phyloP scores from a whole-genome alignment of 305 asterid genomes.

The Fraxinus albicans region DNA sequence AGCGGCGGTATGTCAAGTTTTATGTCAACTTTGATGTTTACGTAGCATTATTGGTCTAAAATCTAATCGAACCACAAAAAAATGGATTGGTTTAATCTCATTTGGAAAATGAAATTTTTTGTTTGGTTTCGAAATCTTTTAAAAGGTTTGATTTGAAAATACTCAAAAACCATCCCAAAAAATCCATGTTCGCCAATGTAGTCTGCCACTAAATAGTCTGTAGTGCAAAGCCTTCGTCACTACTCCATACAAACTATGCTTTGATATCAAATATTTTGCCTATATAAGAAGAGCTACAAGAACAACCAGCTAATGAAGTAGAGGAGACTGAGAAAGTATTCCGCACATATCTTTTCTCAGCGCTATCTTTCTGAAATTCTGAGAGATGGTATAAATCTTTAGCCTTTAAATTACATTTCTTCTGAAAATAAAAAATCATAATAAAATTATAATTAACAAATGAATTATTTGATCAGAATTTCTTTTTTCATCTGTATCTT shows the following conservation, averaged over 20 bases:
- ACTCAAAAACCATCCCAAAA: background rate
- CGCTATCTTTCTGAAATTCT: background rate
- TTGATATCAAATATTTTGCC: background rate
- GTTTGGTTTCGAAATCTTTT: background rate
- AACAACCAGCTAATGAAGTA: background rate
- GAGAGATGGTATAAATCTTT: conserved; percentile 3
- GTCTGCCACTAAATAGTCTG: background rate
- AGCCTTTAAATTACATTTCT: background rate
- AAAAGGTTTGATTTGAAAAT: background rate
- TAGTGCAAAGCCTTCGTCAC: background rate
- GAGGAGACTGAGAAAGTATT: background rate
- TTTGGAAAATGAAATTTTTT: background rate
- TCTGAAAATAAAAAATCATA: background rate
- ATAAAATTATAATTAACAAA: background rate
- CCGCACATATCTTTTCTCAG: background rate
- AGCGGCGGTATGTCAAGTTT: too few relatives aligned
- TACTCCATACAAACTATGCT: background rate
- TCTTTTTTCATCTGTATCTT: background rate
- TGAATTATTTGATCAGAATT: background rate
- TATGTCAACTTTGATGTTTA: too few relatives aligned
- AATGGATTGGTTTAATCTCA: background rate
- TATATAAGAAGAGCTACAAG: conserved; percentile 7
- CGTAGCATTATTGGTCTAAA: too few relatives aligned
- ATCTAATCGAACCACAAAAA: too few relatives aligned
- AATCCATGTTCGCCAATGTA: background rate